These are phyloP conservation scores for Ustilago xerochloae DNA, from an alignment of 1,284 basidiomycete species.

Conservation along the genomic window DNA sequence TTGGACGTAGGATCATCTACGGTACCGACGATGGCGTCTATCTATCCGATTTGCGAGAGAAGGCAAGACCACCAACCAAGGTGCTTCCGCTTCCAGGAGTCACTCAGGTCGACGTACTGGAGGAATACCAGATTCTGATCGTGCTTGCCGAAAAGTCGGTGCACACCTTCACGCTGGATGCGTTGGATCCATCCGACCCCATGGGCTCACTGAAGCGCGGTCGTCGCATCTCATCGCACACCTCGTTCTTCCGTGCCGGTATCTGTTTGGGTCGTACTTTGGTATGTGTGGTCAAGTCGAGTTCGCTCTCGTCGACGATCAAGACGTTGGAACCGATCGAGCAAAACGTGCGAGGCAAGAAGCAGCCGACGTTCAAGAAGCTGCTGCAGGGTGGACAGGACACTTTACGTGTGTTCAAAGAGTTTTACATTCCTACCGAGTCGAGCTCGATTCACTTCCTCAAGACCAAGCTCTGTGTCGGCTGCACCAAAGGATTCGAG, in stretches of 20 bases:
- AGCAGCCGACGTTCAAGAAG: conserved; percentile 86
- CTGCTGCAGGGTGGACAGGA: conserved; percentile 94
- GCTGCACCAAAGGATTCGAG: conserved; percentile 98
- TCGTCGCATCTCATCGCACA: conserved; percentile 94
- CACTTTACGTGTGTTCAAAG: conserved; percentile 88
- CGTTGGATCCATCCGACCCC: conserved; percentile 89
- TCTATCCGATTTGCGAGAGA: conserved; percentile 82
- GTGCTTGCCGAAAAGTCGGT: conserved; percentile 90
- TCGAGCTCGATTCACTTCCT: conserved; percentile 96
- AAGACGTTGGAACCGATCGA: conserved; percentile 97
- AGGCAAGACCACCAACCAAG: conserved; percentile 80
- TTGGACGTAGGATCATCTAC: conserved; percentile 88
- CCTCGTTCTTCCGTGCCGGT: conserved; percentile 97
- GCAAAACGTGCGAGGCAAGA: conserved; percentile 80
- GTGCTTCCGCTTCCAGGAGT: conserved; percentile 90
- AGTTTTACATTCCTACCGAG: conserved; percentile 98
- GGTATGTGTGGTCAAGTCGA: conserved; percentile 97
- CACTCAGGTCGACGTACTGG: conserved; percentile 93
- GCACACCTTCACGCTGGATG: conserved; percentile 94
- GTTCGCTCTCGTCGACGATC: conserved; percentile 93
- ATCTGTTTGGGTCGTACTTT: conserved; percentile 92
- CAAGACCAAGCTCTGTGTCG: conserved; percentile 96
- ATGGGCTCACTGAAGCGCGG: conserved; percentile 90
- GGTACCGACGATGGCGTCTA: conserved; percentile 98
- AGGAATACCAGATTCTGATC: conserved; percentile 94